Conservation (phyloP, 192 early-diverging fungal species). For the Pilobolus umbonatus region DNA sequence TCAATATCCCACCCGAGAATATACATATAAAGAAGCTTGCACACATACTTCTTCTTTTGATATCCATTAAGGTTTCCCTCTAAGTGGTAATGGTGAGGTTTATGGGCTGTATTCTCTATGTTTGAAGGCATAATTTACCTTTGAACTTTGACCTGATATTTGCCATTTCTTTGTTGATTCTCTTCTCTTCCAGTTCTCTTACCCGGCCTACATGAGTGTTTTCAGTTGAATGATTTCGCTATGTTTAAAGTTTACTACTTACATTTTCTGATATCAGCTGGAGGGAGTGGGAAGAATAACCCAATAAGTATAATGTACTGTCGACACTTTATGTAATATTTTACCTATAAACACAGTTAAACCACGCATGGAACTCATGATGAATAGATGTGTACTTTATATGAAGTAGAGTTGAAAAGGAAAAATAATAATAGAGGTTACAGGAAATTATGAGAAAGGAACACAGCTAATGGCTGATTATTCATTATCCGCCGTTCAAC, state of each 20-base stretch:
- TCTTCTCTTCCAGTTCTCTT: slow-evolving; percentile 94
- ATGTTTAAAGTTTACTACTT: slow-evolving; percentile 28
- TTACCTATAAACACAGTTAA: slow-evolving; percentile 12
- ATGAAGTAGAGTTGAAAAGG: too few species aligned
- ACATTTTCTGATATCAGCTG: slow-evolving; percentile 98
- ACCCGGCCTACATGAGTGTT: slow-evolving; percentile 68
- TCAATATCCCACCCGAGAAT: slow-evolving; percentile 98
- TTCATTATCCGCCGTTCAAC: too few species aligned
- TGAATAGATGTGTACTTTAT: too few species aligned
- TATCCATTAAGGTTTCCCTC: slow-evolving; percentile 92
- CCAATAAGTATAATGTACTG: neutral
- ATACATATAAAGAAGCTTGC: slow-evolving; percentile 99
- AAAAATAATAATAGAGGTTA: too few species aligned
- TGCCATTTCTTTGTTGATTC: slow-evolving; percentile 99
- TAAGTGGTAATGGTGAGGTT: slow-evolving; percentile 25
- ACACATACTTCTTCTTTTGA: slow-evolving; percentile 99
- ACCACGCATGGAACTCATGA: slow-evolving; percentile 16
- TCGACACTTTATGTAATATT: neutral
- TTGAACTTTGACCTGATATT: slow-evolving; percentile 99
- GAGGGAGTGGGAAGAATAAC: slow-evolving; percentile 77
- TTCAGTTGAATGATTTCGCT: neutral
- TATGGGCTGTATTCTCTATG: neutral
- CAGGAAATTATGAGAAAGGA: too few species aligned
- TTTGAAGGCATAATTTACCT: slow-evolving; percentile 47
- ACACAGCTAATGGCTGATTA: too few species aligned